phyloP scores from a whole-genome alignment of 2,329 filamentous ascomycete species.

The Paradendryphiella salina region DNA sequence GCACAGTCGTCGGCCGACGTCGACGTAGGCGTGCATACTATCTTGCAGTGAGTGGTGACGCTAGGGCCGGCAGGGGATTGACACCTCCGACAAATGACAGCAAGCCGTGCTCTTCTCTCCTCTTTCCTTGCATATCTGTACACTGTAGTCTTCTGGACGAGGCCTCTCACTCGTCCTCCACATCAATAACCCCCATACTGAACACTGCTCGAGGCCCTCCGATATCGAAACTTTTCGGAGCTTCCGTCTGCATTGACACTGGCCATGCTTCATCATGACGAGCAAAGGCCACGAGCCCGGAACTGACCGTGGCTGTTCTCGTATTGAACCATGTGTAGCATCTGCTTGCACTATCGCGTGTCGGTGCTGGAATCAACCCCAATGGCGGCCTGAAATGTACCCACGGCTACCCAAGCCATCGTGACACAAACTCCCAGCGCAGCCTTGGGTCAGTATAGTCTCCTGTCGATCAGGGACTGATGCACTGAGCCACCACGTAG shows the following conservation, averaged over 20 bases:
- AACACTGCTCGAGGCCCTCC: background rate
- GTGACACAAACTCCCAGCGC: no score
- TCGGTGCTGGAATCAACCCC: background rate
- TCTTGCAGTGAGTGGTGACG: slow-evolving; percentile 30
- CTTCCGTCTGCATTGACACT: background rate
- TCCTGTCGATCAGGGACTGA: no score
- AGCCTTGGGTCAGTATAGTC: no score
- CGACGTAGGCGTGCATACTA: slow-evolving; percentile 38
- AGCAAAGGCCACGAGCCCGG: background rate
- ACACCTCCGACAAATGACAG: slow-evolving; percentile 16
- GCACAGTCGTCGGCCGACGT: slow-evolving; percentile 27
- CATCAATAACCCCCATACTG: no score
- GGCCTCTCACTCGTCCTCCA: background rate
- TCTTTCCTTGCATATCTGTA: background rate
- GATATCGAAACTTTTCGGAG: background rate
- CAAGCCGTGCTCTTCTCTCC: slow-evolving; percentile 1
- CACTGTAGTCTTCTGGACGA: background rate
- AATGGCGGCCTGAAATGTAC: background rate
- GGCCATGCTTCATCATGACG: slow-evolving; percentile 1
- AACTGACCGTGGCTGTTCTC: no score
- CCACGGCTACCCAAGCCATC: background rate
- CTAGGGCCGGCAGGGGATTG: slow-evolving; percentile 41
- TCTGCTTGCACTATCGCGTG: no score
- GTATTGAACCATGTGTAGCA: no score
- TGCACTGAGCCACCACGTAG: background rate